Base-by-base conservation (phyloP, 179 eudicot species). In the Silene vulgaris region DNA sequence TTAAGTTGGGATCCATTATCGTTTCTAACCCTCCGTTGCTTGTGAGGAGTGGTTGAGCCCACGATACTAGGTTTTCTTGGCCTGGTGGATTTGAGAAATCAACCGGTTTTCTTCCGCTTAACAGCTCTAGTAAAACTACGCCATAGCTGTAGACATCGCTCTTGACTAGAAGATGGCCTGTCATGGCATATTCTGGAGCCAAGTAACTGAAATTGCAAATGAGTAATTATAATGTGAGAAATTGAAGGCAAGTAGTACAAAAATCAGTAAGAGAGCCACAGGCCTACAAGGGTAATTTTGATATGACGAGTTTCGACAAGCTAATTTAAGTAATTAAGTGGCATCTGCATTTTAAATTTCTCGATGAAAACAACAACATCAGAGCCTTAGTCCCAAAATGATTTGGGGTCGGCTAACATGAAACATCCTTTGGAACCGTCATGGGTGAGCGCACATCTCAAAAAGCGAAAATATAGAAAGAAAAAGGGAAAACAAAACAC, bases 101-200 rank as follows among this genome's bases (percentile, higher is more conserved):
- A 12, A 96, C 92, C 0, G 99, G 99, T 77, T 96, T 96, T 82
- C 99, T 82, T 71, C 98, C 99, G 0, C 91, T 91, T 80, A 96
- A 83, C 50, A 96, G 94, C 86, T 96, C 99, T 14, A 93, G 92
- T 26, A 96, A 91, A 74, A 96, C 99, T 14, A 96, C 98, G 8
- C 99, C 98, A 12, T 96, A 96, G 91, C 99, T 96, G 80, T 93
- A 96, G 14, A 96, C 99, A 65, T 96, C 99, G 12, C 99, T 96
- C 80, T 93, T 96, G 52, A 91, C 98, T 0, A 96, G 97, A 52
- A 96, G 89, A 81, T 96, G 99, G n/a, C 99, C 98, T 0, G 99
- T 91, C 99, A 96, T 93, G 40, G 99, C 99, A 20, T 96, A 96
- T 76, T 96, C 99, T 26, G 98, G 99, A 69, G 98, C 99, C 43